Evolutionary conservation across 2,329 filamentous ascomycete genomes (phyloP).

Genomic region (Aspergillus tubingensis): DNA sequence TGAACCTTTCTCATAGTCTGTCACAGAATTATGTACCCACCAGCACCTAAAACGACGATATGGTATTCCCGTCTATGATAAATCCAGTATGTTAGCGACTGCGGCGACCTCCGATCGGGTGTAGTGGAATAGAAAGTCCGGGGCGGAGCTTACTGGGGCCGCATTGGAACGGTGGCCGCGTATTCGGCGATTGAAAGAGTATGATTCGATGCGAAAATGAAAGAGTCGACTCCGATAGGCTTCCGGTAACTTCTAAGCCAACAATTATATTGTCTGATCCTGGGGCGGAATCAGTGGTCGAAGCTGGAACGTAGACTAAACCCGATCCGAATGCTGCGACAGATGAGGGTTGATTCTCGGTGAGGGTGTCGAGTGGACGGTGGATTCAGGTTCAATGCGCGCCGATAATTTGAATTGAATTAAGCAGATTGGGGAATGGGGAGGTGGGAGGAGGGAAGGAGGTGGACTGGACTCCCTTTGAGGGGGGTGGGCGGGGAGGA

Average conservation of each 20-base stretch:
- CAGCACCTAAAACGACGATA: slow-evolving; percentile 79
- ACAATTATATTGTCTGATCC: slow-evolving; percentile 1
- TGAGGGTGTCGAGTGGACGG: neutral
- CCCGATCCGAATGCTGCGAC: slow-evolving; percentile 3
- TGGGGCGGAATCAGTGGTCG: slow-evolving; percentile 4
- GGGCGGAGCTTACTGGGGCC: slow-evolving; percentile 38
- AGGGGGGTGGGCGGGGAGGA: slow-evolving; percentile 17
- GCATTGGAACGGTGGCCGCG: slow-evolving; percentile 30
- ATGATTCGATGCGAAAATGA: slow-evolving; percentile 1
- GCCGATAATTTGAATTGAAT: neutral
- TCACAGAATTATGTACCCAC: slow-evolving; percentile 45
- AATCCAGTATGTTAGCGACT: slow-evolving; percentile 22
- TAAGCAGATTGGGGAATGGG: neutral
- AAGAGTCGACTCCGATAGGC: slow-evolving; percentile 1
- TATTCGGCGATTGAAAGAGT: slow-evolving; percentile 1
- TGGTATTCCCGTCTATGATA: slow-evolving; percentile 70
- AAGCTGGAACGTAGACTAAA: neutral
- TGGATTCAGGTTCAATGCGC: slow-evolving; percentile 1
- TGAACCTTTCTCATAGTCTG: neutral
- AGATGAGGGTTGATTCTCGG: neutral
- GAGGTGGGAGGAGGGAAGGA: neutral
- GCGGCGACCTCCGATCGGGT: slow-evolving; percentile 7
- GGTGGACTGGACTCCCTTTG: slow-evolving; percentile 17
- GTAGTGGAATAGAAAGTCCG: neutral
- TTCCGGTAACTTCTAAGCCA: neutral